Percentiles rank a stretch among this genome's conserved stretches.
Conservation (phyloP, 2,329 filamentous ascomycete species). For the Elsinoe perseae region DNA sequence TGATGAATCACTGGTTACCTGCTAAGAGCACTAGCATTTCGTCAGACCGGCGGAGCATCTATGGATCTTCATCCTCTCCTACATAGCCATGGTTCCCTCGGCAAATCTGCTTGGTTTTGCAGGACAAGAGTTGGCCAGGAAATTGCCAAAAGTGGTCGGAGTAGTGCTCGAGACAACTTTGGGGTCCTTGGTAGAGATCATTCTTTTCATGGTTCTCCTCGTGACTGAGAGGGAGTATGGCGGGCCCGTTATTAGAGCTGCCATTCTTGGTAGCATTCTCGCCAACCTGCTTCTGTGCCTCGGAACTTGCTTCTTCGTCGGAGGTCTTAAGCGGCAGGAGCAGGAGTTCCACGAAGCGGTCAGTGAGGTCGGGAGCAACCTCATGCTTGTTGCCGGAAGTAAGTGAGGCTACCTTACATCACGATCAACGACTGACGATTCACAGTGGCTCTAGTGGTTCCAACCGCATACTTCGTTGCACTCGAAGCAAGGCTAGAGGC, state of each 20-base stretch:
- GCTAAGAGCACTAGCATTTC: slow-evolving; percentile 29
- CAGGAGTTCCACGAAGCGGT: slow-evolving; percentile 67
- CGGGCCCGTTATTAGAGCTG: slow-evolving; percentile 62
- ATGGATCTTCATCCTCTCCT: slow-evolving; percentile 42
- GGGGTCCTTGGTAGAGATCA: slow-evolving; percentile 69
- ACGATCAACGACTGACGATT: neutral
- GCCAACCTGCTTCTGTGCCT: slow-evolving; percentile 75
- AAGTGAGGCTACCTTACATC: neutral
- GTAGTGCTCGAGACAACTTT: slow-evolving; percentile 48
- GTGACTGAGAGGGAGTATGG: slow-evolving; percentile 26
- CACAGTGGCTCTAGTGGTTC: slow-evolving; percentile 41
- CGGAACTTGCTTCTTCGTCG: slow-evolving; percentile 73
- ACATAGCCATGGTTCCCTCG: slow-evolving; percentile 45
- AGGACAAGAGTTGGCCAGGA: slow-evolving; percentile 62
- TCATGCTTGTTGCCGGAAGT: slow-evolving; percentile 64
- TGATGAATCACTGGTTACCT: slow-evolving; percentile 28
- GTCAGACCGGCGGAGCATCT: slow-evolving; percentile 34
- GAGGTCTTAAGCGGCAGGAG: slow-evolving; percentile 60
- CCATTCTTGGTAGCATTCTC: slow-evolving; percentile 73
- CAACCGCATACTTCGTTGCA: slow-evolving; percentile 47
- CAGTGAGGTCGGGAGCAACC: slow-evolving; percentile 68
- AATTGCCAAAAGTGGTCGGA: slow-evolving; percentile 65
- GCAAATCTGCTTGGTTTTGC: slow-evolving; percentile 52
- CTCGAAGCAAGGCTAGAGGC: slow-evolving; percentile 25
- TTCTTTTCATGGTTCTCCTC: slow-evolving; percentile 66